Evolutionary conservation across 805 yeast genomes (phyloP).

Genomic region (Metschnikowia borealis): DNA sequence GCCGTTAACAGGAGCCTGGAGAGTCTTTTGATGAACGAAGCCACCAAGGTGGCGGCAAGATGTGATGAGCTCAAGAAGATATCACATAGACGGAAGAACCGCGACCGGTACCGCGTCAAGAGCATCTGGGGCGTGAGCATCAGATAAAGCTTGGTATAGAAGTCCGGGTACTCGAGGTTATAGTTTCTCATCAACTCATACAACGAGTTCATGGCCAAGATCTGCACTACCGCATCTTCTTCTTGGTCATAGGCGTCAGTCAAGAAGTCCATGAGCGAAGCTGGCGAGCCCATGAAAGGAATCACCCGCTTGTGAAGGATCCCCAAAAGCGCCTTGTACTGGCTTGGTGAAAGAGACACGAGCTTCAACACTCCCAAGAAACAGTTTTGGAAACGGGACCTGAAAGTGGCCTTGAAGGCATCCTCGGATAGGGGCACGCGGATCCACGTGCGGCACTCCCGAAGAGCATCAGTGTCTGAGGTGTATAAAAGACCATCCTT

Average conservation of each 20-base stretch:
- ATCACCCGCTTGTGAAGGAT: constrained; percentile 80
- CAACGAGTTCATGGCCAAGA: constrained; percentile 81
- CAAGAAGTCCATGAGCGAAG: constrained; percentile 85
- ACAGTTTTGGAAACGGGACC: constrained; percentile 62
- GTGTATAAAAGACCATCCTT: constrained; percentile 24
- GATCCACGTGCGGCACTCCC: constrained; percentile 25
- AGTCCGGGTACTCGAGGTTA: constrained; percentile 90
- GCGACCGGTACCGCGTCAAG: constrained; percentile 74
- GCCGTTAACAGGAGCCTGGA: constrained; percentile 71
- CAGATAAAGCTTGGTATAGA: constrained; percentile 76
- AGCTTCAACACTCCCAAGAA: constrained; percentile 56
- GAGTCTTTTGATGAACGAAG: constrained; percentile 82
- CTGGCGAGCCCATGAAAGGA: constrained; percentile 76
- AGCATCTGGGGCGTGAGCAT: constrained; percentile 71
- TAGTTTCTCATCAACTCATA: constrained; percentile 77
- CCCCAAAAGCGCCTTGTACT: constrained; percentile 64
- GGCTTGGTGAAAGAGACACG: constrained; percentile 45
- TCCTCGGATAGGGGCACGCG: constrained; percentile 35
- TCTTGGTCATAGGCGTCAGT: constrained; percentile 71
- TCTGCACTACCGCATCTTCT: constrained; percentile 51
- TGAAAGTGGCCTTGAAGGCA: constrained; percentile 46
- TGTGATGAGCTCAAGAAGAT: constrained; percentile 84
- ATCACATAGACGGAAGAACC: constrained; percentile 85
- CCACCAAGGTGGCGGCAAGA: constrained; percentile 75
- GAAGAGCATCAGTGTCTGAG: constrained; percentile 26